These are phyloP conservation scores for Pseudodiploospora longispora DNA, from an alignment of 2,329 filamentous ascomycete species.

Conservation along the genomic window DNA sequence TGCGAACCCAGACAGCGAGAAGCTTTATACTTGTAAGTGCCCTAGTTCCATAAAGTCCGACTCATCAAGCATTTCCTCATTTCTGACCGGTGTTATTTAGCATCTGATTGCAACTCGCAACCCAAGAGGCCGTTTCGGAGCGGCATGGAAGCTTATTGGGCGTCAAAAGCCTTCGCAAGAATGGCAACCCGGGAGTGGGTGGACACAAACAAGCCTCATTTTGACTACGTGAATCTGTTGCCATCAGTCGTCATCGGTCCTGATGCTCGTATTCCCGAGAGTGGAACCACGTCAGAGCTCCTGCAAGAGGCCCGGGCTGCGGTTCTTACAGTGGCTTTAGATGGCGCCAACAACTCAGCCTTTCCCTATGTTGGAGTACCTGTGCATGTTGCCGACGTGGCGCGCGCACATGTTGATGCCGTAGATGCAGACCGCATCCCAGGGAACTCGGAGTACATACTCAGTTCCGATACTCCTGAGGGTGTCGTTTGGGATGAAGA, in stretches of 20 bases:
- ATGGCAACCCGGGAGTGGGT: conserved; percentile 3
- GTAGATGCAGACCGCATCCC: conserved; percentile 5
- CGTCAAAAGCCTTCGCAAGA: conserved; percentile 8
- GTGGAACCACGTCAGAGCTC: neutral
- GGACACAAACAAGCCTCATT: conserved; percentile 2
- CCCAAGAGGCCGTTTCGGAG: conserved; percentile 1
- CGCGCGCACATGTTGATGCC: conserved; percentile 10
- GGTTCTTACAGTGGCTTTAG: conserved; percentile 6
- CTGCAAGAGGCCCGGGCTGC: conserved; percentile 5
- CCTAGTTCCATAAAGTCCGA: too few relatives aligned
- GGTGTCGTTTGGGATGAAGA: conserved; percentile 9
- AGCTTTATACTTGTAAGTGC: conserved; percentile 8
- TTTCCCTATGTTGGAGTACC: conserved; percentile 11
- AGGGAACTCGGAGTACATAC: conserved; percentile 11
- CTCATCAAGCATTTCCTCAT: neutral
- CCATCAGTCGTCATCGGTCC: conserved; percentile 10
- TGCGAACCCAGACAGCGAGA: conserved; percentile 5
- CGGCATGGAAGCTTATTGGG: conserved; percentile 12
- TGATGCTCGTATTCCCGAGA: conserved; percentile 5
- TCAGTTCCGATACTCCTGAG: conserved; percentile 8
- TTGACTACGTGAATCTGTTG: conserved; percentile 10
- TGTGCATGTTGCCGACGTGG: conserved; percentile 11
- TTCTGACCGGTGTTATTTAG: neutral
- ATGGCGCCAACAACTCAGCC: conserved; percentile 4
- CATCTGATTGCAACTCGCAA: conserved; percentile 1